phyloP scores from a whole-genome alignment of 2,329 filamentous ascomycete genomes.

The Ceratocystis smalleyi region DNA sequence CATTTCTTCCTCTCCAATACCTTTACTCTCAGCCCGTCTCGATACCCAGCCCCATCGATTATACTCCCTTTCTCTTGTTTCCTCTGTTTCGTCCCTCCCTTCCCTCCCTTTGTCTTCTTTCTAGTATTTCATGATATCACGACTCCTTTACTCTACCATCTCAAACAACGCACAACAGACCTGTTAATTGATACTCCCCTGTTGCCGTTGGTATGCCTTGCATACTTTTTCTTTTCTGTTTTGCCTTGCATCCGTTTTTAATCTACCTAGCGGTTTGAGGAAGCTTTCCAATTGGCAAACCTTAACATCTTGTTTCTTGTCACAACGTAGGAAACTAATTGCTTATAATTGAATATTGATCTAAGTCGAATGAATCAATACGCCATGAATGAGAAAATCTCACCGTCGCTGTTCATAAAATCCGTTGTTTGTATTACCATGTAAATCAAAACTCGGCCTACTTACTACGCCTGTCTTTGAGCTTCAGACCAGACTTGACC shows the following conservation, averaged over 20 bases:
- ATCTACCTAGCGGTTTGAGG: not conserved
- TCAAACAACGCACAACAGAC: not conserved
- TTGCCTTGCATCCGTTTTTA: not conserved
- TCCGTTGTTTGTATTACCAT: not conserved
- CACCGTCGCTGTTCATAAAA: not conserved
- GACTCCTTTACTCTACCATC: not conserved
- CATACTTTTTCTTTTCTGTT: not conserved
- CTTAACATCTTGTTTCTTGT: not conserved
- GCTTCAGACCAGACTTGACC: too few relatives aligned
- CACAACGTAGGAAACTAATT: not conserved
- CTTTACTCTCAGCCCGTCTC: not conserved
- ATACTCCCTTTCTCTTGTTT: not conserved
- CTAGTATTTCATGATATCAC: constrained; percentile 1
- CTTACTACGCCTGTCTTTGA: too few relatives aligned
- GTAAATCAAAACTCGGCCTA: not conserved
- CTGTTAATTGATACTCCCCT: not conserved
- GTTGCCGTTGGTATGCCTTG: not conserved
- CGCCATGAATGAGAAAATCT: not conserved
- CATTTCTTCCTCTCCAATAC: not conserved
- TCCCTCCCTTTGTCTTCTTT: constrained; percentile 2
- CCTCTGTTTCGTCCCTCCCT: not conserved
- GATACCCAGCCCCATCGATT: not conserved
- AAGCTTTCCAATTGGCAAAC: not conserved
- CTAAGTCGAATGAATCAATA: not conserved
- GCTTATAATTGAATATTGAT: not conserved